Evolutionary conservation across 1,139 yeast species (phyloP), one percentile per base, ranked within the genome.

Genomic region (Scheffersomyces parashehatae): DNA sequence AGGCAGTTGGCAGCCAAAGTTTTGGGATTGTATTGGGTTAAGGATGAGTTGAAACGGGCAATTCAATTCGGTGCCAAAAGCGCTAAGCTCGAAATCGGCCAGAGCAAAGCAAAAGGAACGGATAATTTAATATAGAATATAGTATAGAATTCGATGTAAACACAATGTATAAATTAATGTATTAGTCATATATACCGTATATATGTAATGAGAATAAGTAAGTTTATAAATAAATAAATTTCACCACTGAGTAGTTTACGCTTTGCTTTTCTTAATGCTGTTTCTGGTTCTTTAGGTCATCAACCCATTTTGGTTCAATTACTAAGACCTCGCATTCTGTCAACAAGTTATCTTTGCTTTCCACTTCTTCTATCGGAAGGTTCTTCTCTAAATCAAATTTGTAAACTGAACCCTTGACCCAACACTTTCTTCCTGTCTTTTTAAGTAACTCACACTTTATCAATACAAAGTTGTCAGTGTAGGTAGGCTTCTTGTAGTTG

Each of bases 41-140:
- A 82, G 16, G 67, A 70, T 29, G 98, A 93, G 58, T 81, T 85
- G n/a, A 93, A 93, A 59, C 71, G 99, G 39, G 99, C 99, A 0
- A 90, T 93, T 48, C 99, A 93, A 59, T 93, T 93, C 65, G 99
- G 99, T 0, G 88, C 98, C 0, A 83, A 87, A 52, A 86, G 96
- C 58, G 99, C 99, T 1, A 93, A 93, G 61, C 81, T 93, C 83
- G 93, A 87, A 50, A 66, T 79, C 8, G 93, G 91, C 0, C 80
- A 83, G 40, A 81, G 85, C 8, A 81, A 79, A 53, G 65, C 72
- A 28, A 82, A 79, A 53, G 95, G 95, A 1, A 82, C 86, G 0
- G 88, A 83, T 50, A 44, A 44, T 29, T 47, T 67, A 31, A 13
- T 13, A 38, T 49, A 43, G 43, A 28, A 20, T 31, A 14, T 16